A percentile compares a stretch with the other conserved stretches of the same genome.
Conservation (phyloP, 345 rosid genomes). For the Citrus inodora region DNA sequence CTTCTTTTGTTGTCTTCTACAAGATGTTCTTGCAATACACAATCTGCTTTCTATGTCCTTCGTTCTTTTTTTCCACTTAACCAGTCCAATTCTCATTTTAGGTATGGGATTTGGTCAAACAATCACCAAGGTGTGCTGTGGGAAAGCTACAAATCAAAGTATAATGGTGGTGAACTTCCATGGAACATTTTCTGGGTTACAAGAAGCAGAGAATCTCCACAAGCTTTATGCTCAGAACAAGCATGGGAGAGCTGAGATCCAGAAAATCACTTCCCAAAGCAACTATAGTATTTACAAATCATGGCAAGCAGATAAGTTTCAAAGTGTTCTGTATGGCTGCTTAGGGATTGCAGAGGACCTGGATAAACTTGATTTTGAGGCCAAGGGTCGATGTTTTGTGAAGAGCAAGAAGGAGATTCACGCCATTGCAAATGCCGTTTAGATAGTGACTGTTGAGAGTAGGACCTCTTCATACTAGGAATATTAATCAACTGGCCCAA, state of each 20-base stretch:
- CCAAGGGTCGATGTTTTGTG: constrained; percentile 32
- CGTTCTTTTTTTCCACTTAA: constrained; percentile 1
- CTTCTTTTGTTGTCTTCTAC: neutral
- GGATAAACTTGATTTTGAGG: constrained; percentile 40
- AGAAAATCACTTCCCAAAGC: constrained; percentile 8
- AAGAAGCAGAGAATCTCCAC: constrained; percentile 48
- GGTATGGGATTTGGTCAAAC: constrained; percentile 35
- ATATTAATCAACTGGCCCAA: neutral
- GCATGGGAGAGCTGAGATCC: constrained; percentile 39
- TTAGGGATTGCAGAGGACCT: constrained; percentile 47
- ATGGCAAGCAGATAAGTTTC: constrained; percentile 11
- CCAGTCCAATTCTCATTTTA: constrained; percentile 14
- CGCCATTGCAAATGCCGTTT: constrained; percentile 21
- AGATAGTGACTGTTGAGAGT: neutral
- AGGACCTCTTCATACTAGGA: no score
- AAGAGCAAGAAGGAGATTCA: constrained; percentile 47
- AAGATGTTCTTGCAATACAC: neutral
- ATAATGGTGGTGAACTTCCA: constrained; percentile 40
- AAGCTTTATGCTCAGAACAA: constrained; percentile 26
- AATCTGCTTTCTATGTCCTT: neutral
- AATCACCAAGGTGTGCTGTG: constrained; percentile 33
- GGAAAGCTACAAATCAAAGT: constrained; percentile 49
- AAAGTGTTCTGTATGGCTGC: constrained; percentile 38
- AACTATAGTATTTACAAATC: neutral
- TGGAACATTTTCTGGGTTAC: constrained; percentile 42